Evolutionary conservation across 805 yeast genomes (phyloP).

Genomic region (Candida odintsovae): DNA sequence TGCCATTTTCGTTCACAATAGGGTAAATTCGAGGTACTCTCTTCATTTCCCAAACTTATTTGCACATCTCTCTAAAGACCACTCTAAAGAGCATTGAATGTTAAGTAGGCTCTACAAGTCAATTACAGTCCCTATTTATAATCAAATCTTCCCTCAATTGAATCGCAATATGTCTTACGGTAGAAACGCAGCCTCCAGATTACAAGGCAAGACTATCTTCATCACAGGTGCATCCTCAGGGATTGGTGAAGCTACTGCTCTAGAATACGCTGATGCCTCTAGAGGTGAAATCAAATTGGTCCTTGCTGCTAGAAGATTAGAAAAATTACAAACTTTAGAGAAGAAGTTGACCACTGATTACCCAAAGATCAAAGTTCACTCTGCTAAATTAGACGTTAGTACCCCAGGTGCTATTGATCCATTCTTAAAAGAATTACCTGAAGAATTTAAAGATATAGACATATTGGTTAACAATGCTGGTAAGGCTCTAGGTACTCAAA

Average conservation of each 20-base stretch:
- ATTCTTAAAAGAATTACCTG: constrained; percentile 50
- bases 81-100: background rate
- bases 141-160: background rate
- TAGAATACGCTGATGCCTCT: constrained; percentile 76
- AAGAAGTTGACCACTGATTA: constrained; percentile 39
- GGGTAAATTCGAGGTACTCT: too few species aligned
- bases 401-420: constrained; percentile 43
- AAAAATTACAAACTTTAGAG: constrained; percentile 48
- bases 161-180: constrained; percentile 53
- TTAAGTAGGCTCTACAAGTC: background rate
- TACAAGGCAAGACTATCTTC: constrained; percentile 70
- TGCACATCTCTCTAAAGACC: background rate
- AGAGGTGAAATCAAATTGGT: constrained; percentile 65
- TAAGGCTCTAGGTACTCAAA: constrained; percentile 73
- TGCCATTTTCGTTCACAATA: background rate
- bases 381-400: constrained; percentile 52
- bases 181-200: constrained; percentile 67
- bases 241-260: constrained; percentile 88
- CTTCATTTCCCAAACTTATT: background rate
- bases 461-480: constrained; percentile 72
- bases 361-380: constrained; percentile 40
- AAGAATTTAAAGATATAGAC: constrained; percentile 58
- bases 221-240: constrained; percentile 97
- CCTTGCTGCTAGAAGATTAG: constrained; percentile 73
- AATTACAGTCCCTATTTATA: background rate